These are phyloP conservation scores for Dothideomycetes sp. DNA, from an alignment of 2,329 filamentous ascomycete species.

Conservation along the genomic window DNA sequence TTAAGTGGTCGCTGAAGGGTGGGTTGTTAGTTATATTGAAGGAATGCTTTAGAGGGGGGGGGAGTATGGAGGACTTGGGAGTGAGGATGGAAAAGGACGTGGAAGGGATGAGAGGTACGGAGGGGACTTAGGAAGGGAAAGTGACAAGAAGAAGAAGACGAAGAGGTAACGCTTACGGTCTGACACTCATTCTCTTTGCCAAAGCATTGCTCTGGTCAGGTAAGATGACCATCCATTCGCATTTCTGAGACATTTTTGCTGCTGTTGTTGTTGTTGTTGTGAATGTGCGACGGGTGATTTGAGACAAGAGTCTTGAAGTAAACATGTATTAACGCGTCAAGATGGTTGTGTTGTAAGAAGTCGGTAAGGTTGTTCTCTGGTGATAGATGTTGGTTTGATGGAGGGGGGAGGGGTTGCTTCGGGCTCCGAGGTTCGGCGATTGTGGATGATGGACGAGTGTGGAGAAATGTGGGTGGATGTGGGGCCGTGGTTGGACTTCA, in stretches of 20 bases:
- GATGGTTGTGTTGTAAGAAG: too few relatives aligned
- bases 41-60: conserved; percentile 17
- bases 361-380: too few relatives aligned
- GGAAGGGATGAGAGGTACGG: too few relatives aligned
- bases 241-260: conserved; percentile 26
- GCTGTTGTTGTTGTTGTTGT: conserved; percentile 16
- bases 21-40: not conserved
- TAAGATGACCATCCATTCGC: conserved; percentile 44
- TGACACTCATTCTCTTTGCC: conserved; percentile 34
- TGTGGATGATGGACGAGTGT: too few relatives aligned
- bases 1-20: conserved; percentile 42
- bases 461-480: too few relatives aligned
- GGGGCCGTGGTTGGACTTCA: too few relatives aligned
- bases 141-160: not conserved
- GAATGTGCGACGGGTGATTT: conserved; percentile 15
- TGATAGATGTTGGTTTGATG: too few relatives aligned
- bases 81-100: too few relatives aligned
- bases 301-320: not conserved
- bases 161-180: conserved; percentile 25
- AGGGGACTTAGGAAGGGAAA: conserved; percentile 15
- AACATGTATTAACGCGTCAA: too few relatives aligned
- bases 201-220: conserved; percentile 36
- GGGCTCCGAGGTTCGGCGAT: too few relatives aligned
- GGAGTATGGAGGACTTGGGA: too few relatives aligned
- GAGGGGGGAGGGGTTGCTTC: too few relatives aligned